Percentiles rank a stretch among this genome's conserved stretches.
These are phyloP conservation scores for Datisca glomerata DNA, from an alignment of 306 rosid species.

Conservation along the genomic window DNA sequence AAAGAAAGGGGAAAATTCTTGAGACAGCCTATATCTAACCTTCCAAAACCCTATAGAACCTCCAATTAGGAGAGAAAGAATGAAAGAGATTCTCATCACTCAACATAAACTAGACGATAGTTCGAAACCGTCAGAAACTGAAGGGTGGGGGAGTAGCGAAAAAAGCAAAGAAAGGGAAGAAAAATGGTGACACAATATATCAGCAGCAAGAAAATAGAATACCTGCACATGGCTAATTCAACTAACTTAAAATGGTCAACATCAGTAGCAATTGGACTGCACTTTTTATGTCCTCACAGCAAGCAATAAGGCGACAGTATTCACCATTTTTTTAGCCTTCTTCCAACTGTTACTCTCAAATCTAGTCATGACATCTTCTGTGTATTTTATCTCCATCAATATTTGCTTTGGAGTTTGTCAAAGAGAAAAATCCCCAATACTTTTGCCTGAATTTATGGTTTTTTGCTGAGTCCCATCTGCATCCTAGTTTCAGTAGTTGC, in stretches of 20 bases:
- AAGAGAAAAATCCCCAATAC: conserved; percentile 4
- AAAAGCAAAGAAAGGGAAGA: conserved; percentile 22
- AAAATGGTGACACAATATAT: conserved; percentile 38
- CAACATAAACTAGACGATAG: conserved; percentile 31
- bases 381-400: background rate
- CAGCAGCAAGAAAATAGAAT: conserved; percentile 35
- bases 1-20: conserved; percentile 34
- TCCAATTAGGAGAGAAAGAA: conserved; percentile 42
- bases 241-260: conserved; percentile 65
- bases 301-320: background rate
- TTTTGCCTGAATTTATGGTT: conserved; percentile 8
- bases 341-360: background rate
- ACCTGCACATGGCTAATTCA: conserved; percentile 49
- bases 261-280: conserved; percentile 24
- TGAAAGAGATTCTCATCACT: conserved; percentile 63
- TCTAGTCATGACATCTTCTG: background rate
- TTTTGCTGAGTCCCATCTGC: conserved; percentile 59
- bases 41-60: conserved; percentile 51
- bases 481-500: conserved; percentile 81
- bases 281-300: too few species aligned
- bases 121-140: conserved; percentile 32
- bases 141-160: conserved; percentile 27
- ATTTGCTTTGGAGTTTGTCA: background rate
- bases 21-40: conserved; percentile 70
- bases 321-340: background rate